Base-by-base conservation (phyloP, 2,329 filamentous ascomycete genomes). In the Talaromyces sp. region DNA sequence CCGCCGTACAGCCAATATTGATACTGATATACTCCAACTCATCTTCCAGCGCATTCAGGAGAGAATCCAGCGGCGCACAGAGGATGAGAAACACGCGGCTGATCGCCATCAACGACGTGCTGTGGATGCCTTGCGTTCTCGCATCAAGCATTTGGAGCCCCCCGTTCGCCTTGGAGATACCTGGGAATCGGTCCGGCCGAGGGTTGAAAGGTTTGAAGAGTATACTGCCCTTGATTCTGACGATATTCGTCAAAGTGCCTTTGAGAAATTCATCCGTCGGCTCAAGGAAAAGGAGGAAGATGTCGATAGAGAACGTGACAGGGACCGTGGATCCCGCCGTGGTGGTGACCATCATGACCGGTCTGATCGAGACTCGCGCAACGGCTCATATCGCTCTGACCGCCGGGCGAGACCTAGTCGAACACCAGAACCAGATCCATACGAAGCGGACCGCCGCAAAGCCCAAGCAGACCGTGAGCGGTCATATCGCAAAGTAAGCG, bases 401-500 rank as follows among this genome's bases (percentile, higher is more conserved):
- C 61, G 75, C 75, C 57, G 76, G 77, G 58, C 71, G 50, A 83
- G 91, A 68, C 85, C 86, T 68, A 96, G 91, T 72, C 91, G 92
- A 69, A 93, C 89, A 68, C 93, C 92, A n/a, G 95, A 98, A 76
- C 86, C 87, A 62, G 93, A 99, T 78, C 87, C 91, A 23, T 99
- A 99, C 76, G 95, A 98, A 77, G 95, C 93, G 63, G 95, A 99
- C 73, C 88, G 95, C 67, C 89, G 92, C 70, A 95, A 94, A 75
- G 94, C 94, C 51, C 93, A 95, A 72, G 92, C 93, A 62, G 93
- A 96, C 73, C 89, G 96, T 55, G 96, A 98, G 78, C 89, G 93
- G 67, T 93, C 96, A 69, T 96, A 96, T 78, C 88, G 91, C 75
- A 96, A 95, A 78, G 87, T 87, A 78, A 90, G 89, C 66, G 80